Evolutionary conservation across 2,329 filamentous ascomycete species (phyloP).

Genomic region (Xylaria sp.): DNA sequence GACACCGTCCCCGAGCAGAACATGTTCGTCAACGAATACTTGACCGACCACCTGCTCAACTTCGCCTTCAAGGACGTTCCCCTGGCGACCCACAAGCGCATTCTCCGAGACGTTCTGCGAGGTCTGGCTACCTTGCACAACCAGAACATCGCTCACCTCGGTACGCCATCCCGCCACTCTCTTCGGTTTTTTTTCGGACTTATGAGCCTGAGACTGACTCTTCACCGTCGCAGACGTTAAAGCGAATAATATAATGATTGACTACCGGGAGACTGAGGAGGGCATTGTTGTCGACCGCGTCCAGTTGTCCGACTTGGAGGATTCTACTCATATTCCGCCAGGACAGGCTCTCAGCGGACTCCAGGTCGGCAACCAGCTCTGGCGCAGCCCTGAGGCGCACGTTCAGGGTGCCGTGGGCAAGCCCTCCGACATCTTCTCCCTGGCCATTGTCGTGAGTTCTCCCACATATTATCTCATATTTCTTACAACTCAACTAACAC

Average conservation of each 20-base stretch:
- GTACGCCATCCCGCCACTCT: constrained; percentile 20
- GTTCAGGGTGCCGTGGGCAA: constrained; percentile 35
- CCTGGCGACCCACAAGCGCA: constrained; percentile 35
- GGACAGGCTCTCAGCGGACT: constrained; percentile 34
- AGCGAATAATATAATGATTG: constrained; percentile 40
- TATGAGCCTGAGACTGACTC: constrained; percentile 2
- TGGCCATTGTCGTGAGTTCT: constrained; percentile 38
- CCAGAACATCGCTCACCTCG: constrained; percentile 36
- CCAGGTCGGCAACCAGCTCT: constrained; percentile 40
- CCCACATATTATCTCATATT: background rate
- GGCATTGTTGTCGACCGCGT: constrained; percentile 34
- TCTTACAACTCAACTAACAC: constrained; percentile 15
- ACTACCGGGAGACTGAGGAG: constrained; percentile 32
- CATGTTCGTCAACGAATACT: constrained; percentile 43
- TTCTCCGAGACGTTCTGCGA: constrained; percentile 39
- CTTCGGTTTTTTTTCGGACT: background rate
- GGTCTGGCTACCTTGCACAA: constrained; percentile 36
- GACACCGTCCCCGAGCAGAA: constrained; percentile 41
- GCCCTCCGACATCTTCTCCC: constrained; percentile 41
- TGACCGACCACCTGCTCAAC: constrained; percentile 39
- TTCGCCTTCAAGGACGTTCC: constrained; percentile 38
- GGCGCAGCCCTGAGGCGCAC: constrained; percentile 42
- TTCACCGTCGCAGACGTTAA: constrained; percentile 35
- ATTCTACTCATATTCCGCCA: constrained; percentile 36
- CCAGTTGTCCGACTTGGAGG: constrained; percentile 38